Percentiles rank a stretch among this genome's conserved stretches.
Evolutionary conservation across 2,329 filamentous ascomycete genomes (phyloP).

Genomic region (Aspergillus eucalypticola): DNA sequence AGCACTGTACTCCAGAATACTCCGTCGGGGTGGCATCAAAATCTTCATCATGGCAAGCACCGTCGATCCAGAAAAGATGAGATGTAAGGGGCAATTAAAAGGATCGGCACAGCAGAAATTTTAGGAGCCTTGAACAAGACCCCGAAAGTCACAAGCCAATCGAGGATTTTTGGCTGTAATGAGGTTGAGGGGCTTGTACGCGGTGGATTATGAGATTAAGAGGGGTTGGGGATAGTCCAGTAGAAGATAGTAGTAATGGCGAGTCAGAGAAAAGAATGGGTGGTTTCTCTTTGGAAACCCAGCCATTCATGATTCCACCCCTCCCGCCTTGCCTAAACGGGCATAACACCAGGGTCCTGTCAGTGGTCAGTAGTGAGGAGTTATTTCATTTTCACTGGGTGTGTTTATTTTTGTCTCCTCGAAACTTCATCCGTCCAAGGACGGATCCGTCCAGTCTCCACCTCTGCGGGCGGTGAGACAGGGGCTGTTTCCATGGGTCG

Average conservation of each 20-base stretch:
- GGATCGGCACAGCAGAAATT: neutral
- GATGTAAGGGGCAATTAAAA: neutral
- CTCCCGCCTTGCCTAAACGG: neutral
- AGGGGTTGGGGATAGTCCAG: neutral
- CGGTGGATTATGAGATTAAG: neutral
- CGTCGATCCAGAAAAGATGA: neutral
- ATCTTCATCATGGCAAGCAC: neutral
- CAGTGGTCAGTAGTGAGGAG: neutral
- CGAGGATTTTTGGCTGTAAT: neutral
- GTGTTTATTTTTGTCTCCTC: neutral
- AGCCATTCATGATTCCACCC: neutral
- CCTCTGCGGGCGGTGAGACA: constrained; percentile 1
- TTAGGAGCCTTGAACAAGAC: neutral
- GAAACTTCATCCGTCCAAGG: neutral
- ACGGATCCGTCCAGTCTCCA: neutral
- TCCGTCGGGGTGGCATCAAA: neutral
- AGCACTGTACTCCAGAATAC: neutral
- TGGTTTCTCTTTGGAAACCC: neutral
- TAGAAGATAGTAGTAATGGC: neutral
- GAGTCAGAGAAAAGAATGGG: neutral
- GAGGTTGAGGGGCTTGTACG: neutral
- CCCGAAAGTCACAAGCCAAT: neutral
- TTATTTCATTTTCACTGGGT: no score
- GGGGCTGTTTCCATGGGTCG: neutral
- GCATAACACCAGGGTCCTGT: neutral